A percentile compares a stretch with the other conserved stretches of the same genome.
These are phyloP conservation scores for Nannochloropsis oceanica DNA, from an alignment of 108 stramenopile species.

Conservation along the genomic window DNA sequence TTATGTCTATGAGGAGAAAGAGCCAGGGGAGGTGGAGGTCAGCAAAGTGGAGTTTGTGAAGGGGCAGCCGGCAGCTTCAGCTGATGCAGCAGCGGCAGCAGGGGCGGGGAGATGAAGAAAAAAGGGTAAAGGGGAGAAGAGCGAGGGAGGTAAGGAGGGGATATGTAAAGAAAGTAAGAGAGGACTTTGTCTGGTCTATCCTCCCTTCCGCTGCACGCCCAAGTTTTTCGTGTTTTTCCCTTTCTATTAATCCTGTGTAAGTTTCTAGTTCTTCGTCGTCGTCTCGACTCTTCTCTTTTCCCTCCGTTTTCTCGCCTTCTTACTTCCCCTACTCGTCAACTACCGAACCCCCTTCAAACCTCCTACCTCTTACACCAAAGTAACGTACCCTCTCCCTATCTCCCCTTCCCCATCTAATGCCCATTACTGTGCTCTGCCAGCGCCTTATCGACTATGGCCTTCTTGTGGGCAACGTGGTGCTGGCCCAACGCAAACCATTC, in stretches of 20 bases:
- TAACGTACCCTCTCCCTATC: background rate
- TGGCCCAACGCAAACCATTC: background rate
- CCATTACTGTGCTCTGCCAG: background rate
- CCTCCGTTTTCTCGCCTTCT: background rate
- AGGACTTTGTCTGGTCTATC: too few relatives aligned
- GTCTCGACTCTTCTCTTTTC: background rate
- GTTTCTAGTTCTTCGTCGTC: background rate
- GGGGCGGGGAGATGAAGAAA: too few relatives aligned
- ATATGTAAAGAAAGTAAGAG: too few relatives aligned
- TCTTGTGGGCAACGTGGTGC: constrained; percentile 8
- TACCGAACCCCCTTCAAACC: background rate
- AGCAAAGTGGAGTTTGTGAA: constrained; percentile 30
- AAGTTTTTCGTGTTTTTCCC: too few relatives aligned
- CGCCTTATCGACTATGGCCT: background rate
- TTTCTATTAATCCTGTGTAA: background rate
- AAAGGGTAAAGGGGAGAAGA: too few relatives aligned
- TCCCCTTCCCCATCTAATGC: background rate
- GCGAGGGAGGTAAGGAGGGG: too few relatives aligned
- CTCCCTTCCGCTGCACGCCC: too few relatives aligned
- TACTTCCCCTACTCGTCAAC: background rate
- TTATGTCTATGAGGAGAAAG: constrained; percentile 60
- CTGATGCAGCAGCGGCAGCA: too few relatives aligned
- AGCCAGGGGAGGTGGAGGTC: constrained; percentile 24
- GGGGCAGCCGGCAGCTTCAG: background rate
- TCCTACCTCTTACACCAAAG: too few relatives aligned